Conservation (phyloP, 306 rosid species). For the Prunus campanulata region DNA sequence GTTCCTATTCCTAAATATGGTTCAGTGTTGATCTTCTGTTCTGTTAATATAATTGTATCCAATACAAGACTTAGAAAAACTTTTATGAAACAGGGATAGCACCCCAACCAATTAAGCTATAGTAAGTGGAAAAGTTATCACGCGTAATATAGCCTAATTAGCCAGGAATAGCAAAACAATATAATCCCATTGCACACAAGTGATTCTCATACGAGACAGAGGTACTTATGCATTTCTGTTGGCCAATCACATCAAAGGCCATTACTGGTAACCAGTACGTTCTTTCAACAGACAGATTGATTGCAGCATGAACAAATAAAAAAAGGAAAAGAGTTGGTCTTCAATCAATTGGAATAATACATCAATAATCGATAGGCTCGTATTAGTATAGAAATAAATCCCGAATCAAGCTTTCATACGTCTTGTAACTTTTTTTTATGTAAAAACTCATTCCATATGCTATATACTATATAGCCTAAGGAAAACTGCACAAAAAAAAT, state of each 20-base stretch:
- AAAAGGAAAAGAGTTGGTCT: background rate
- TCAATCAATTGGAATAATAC: background rate
- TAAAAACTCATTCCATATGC: background rate
- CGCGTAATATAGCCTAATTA: rapidly evolving
- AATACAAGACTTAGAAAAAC: background rate
- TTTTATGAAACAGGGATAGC: rapidly evolving
- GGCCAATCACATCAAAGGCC: background rate
- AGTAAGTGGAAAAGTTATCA: rapidly evolving
- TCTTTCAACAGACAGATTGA: background rate
- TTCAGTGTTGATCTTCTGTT: background rate
- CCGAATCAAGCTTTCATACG: background rate
- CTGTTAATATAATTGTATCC: background rate
- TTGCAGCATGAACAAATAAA: background rate
- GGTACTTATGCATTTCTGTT: too few relatives aligned
- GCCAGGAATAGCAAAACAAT: rapidly evolving
- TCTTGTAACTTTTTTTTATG: background rate
- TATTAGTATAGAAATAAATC: background rate
- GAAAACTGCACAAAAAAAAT: background rate
- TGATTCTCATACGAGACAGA: background rate
- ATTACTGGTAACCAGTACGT: background rate
- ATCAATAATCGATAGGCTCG: background rate
- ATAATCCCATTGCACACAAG: too few relatives aligned
- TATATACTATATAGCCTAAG: background rate
- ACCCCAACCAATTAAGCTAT: too few relatives aligned
- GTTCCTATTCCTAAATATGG: background rate